phyloP scores from a whole-genome alignment of 345 rosid genomes.

The Populus davidiana region DNA sequence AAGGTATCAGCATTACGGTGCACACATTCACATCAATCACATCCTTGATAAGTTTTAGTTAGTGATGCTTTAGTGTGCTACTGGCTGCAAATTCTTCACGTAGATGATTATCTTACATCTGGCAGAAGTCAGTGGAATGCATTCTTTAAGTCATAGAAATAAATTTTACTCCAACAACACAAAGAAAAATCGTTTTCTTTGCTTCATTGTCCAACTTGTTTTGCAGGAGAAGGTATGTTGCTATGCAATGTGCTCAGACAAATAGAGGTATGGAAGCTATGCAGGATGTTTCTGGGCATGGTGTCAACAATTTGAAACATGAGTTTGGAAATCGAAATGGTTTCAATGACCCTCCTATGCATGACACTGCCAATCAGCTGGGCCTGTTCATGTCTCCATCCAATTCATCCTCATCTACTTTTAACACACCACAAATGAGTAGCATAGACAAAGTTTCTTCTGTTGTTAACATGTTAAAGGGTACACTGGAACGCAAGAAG shows the following conservation, averaged over 20 bases:
- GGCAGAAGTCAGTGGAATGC: not conserved
- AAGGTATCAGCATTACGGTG: constrained; percentile 33
- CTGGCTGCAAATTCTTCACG: not conserved
- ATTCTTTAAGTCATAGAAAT: not conserved
- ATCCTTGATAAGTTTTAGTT: not conserved
- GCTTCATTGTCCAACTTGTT: not conserved
- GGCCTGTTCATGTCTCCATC: constrained; percentile 48
- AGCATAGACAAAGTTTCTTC: constrained; percentile 51
- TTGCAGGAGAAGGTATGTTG: constrained; percentile 66
- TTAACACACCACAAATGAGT: constrained; percentile 34
- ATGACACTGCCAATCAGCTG: constrained; percentile 39
- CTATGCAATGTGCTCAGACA: constrained; percentile 52
- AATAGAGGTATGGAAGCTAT: constrained; percentile 35
- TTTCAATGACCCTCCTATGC: constrained; percentile 26
- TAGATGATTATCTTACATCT: not conserved
- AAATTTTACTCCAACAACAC: not conserved
- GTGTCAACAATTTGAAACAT: constrained; percentile 34
- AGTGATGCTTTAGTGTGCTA: not conserved
- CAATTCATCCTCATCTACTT: constrained; percentile 54
- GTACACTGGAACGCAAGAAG: constrained; percentile 57
- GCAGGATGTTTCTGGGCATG: constrained; percentile 27
- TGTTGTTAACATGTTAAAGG: constrained; percentile 70
- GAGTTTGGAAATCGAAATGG: constrained; percentile 37
- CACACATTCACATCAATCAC: not conserved
- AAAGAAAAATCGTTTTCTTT: not conserved